Evolutionary conservation across 2,329 filamentous ascomycete species (phyloP).

Genomic region (Leptographium procerum): DNA sequence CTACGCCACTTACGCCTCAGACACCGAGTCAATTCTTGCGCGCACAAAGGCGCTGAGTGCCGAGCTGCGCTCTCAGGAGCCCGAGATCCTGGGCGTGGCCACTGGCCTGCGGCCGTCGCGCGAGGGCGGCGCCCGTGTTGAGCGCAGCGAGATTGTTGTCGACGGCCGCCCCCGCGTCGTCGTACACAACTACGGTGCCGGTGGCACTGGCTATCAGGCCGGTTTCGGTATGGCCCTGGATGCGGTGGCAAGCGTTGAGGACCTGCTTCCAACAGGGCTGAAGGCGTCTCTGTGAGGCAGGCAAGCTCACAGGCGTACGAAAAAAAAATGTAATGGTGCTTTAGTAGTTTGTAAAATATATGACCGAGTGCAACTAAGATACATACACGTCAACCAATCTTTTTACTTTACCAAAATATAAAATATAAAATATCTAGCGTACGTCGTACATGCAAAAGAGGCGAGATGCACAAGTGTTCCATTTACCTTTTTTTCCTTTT

Average conservation of each 20-base stretch:
- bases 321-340: too few species aligned
- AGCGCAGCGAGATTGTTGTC: constrained; percentile 16
- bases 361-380: too few species aligned
- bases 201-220: constrained; percentile 33
- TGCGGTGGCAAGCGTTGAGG: constrained; percentile 19
- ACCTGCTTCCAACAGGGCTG: constrained; percentile 12
- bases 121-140: constrained; percentile 31
- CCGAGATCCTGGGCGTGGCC: constrained; percentile 22
- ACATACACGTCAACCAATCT: too few species aligned
- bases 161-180: constrained; percentile 15
- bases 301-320: too few species aligned
- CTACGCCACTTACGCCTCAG: constrained; percentile 23
- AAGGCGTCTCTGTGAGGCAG: too few species aligned
- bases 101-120: constrained; percentile 24
- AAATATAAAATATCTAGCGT: too few species aligned
- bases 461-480: too few species aligned
- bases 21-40: constrained; percentile 25
- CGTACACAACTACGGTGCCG: constrained; percentile 33
- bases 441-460: too few species aligned
- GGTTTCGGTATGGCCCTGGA: constrained; percentile 28
- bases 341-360: too few species aligned
- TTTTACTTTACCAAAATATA: too few species aligned
- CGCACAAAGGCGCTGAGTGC: constrained; percentile 22
- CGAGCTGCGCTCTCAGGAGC: constrained; percentile 15
- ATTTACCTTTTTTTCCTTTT: too few species aligned